These are phyloP conservation scores for Byssochlamys sp. DNA, from an alignment of 2,329 filamentous ascomycete species.

Conservation along the genomic window DNA sequence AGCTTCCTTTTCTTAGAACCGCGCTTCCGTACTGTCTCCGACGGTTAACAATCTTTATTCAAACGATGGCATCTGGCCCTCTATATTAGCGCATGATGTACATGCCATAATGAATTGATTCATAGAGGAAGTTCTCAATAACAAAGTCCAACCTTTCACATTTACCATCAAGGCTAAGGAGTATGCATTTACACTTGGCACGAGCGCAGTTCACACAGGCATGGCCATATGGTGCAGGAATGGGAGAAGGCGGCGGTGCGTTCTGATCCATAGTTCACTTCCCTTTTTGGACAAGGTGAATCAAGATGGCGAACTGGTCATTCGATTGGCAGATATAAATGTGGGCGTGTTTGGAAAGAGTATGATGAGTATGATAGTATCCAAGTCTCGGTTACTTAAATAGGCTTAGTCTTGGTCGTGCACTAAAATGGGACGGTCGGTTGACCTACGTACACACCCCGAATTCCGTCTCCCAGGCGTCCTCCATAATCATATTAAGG, in stretches of 20 bases:
- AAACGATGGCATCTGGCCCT: conserved; percentile 32
- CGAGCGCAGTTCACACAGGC: conserved; percentile 16
- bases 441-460: no score
- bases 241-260: neutral
- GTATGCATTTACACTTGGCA: conserved; percentile 17
- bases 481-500: no score
- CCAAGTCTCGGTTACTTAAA: no score
- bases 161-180: conserved; percentile 4
- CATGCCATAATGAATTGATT: neutral
- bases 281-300: neutral
- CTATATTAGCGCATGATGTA: neutral
- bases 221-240: conserved; percentile 7
- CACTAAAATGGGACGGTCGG: no score
- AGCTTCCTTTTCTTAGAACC: conserved; percentile 4
- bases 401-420: no score
- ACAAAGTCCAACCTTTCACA: conserved; percentile 6
- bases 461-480: no score
- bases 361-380: no score
- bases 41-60: conserved; percentile 33
- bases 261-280: neutral
- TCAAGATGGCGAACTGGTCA: neutral
- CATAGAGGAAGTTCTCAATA: neutral
- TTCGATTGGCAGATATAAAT: neutral
- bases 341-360: no score
- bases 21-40: conserved; percentile 24